Conservation (phyloP, 2,329 filamentous ascomycete genomes). For the Colletotrichum coccodes region DNA sequence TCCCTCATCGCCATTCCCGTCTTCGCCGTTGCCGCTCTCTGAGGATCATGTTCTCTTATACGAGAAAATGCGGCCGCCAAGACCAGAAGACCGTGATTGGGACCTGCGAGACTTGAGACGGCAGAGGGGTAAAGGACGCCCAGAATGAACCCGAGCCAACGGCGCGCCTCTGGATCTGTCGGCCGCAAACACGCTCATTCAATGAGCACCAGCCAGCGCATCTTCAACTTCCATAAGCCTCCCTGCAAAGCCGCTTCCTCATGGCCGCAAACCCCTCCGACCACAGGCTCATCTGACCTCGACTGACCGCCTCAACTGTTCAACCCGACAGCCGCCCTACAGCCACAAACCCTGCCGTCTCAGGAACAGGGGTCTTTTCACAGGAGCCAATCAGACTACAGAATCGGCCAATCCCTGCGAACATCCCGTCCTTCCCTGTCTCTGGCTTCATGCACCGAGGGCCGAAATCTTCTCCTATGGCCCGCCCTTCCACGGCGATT, state of each 20-base stretch:
- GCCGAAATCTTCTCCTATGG: constrained; percentile 24
- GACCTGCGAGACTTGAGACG: constrained; percentile 7
- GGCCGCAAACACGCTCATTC: constrained; percentile 14
- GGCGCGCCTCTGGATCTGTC: constrained; percentile 2
- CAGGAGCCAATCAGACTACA: constrained; percentile 11
- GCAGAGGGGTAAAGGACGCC: background rate
- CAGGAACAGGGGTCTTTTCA: constrained; percentile 18
- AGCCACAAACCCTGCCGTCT: constrained; percentile 17
- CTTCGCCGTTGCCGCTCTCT: background rate
- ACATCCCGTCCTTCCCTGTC: constrained; percentile 28
- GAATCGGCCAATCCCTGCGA: constrained; percentile 22
- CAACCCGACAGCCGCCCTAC: constrained; percentile 26
- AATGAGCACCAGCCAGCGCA: background rate
- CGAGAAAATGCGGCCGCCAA: background rate
- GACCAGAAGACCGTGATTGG: background rate
- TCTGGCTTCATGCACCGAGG: constrained; percentile 26
- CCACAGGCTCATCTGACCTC: constrained; percentile 30
- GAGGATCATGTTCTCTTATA: background rate
- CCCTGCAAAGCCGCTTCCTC: constrained; percentile 6
- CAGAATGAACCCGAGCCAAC: constrained; percentile 23
- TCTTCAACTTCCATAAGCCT: background rate
- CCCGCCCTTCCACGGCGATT: constrained; percentile 6
- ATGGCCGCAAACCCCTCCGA: constrained; percentile 16
- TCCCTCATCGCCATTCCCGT: background rate
- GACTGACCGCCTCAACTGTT: constrained; percentile 28